Evolutionary conservation across 2,329 filamentous ascomycete genomes (phyloP), one percentile per base, ranked within the genome.

Genomic region (Zalaria sp.): DNA sequence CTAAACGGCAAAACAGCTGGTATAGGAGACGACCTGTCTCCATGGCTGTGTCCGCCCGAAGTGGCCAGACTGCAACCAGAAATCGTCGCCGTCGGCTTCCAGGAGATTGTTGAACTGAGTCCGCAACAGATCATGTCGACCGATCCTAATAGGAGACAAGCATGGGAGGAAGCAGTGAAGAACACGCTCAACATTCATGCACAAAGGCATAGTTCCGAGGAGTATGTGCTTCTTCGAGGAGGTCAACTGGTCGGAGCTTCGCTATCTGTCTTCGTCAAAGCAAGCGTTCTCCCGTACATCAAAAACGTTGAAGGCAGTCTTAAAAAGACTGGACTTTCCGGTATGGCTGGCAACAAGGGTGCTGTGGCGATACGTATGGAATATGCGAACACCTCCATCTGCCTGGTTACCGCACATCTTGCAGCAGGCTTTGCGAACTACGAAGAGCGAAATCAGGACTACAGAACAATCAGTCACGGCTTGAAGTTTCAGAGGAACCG

Each of bases 121-220:
- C 91, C 93, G 10, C 89, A 96, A 58, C 91, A 98, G 56, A 96
- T 98, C 55, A 95, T 98, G 87, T 94, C 93, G 49, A 96, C 88
- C 46, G 89, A 98, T 57, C 91, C 91, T 1, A 77, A 79, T 3
- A 75, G 84, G 41, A 84, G 89, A 49, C 79, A 86, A 48, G 66
- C 80, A 18, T 98, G 91, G 91, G 91, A 98, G 58, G 66, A 72
- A 41, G 80, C 83, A 3, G 87, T 96, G 25, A 80, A 81, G 49
- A 69, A 68, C 37, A 85, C 81, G 9, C 63, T 98, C 34, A 95
- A 96, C 52, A 62, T 65, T 7, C 75, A 82, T 48, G 79, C 85
- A 11, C 71, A 73, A 34, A 67, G 68, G 44, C 67, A 73, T 25
- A 77, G 77, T 0, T 75, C 76, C 4, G 80, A 88, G 42, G 82